phyloP scores from a whole-genome alignment of 2,329 filamentous ascomycete genomes.

The Beauveria asiatica region DNA sequence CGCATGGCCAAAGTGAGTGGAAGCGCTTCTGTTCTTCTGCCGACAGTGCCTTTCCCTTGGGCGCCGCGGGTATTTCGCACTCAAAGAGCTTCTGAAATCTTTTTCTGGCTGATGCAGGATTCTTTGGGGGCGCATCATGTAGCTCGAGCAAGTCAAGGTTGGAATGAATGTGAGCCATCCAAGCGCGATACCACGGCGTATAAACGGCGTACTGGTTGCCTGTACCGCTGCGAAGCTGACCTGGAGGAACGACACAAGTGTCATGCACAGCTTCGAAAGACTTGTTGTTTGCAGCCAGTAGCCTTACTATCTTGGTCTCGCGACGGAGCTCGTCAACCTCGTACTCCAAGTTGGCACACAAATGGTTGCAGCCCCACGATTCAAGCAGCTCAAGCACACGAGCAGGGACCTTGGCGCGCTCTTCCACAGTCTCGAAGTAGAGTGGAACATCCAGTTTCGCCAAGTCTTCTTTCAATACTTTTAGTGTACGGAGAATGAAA shows the following conservation, averaged over 20 bases:
- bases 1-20: conserved; percentile 59
- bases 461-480: conserved; percentile 57
- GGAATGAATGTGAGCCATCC: conserved; percentile 63
- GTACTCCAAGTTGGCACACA: conserved; percentile 83
- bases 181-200: conserved; percentile 70
- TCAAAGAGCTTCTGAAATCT: conserved; percentile 51
- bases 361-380: conserved; percentile 63
- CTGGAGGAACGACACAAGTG: conserved; percentile 73
- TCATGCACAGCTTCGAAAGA: conserved; percentile 68
- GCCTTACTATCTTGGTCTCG: conserved; percentile 57
- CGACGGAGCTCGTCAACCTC: conserved; percentile 83
- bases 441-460: conserved; percentile 67
- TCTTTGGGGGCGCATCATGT: conserved; percentile 39
- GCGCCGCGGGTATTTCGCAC: conserved; percentile 49
- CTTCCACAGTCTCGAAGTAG: conserved; percentile 62
- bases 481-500: conserved; percentile 67
- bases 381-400: conserved; percentile 57
- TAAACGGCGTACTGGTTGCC: conserved; percentile 82
- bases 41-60: conserved; percentile 52
- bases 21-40: conserved; percentile 51
- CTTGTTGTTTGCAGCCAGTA: conserved; percentile 54
- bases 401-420: conserved; percentile 51
- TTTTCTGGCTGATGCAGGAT: conserved; percentile 26
- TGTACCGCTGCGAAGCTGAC: conserved; percentile 53
- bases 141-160: conserved; percentile 59